These are phyloP conservation scores for Quercus cerris DNA, from an alignment of 306 rosid species.

Conservation along the genomic window DNA sequence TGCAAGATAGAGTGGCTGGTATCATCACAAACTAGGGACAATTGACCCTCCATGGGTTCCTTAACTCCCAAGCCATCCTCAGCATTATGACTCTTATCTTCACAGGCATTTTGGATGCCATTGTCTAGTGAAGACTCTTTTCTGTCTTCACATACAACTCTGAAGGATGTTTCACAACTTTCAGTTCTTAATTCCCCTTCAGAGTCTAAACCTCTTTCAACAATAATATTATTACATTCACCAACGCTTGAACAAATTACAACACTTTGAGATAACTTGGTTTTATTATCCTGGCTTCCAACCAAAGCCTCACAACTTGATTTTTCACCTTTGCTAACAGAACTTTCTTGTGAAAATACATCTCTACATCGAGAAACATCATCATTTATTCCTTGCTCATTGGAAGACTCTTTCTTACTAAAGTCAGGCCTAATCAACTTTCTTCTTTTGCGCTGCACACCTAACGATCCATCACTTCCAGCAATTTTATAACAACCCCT, in stretches of 20 bases:
- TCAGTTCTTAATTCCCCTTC: conserved; percentile 11
- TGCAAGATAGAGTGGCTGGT: background rate
- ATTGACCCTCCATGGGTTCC: background rate
- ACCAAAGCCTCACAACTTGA: conserved; percentile 25
- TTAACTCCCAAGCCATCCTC: conserved; percentile 8
- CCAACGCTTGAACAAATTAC: background rate
- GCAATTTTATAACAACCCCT: conserved; percentile 18
- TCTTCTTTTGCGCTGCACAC: conserved; percentile 42
- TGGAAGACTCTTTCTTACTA: conserved; percentile 23
- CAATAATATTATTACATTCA: conserved; percentile 17
- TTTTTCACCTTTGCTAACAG: conserved; percentile 9
- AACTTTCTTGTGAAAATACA: conserved; percentile 21
- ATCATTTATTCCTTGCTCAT: conserved; percentile 12
- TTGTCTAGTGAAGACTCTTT: conserved; percentile 18
- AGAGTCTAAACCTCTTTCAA: conserved; percentile 9
- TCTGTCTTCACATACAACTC: conserved; percentile 13
- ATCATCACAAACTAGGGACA: background rate
- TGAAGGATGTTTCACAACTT: background rate
- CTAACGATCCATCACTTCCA: conserved; percentile 12
- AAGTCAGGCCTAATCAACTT: conserved; percentile 65
- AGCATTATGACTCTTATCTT: conserved; percentile 11
- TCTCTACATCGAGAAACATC: conserved; percentile 17
- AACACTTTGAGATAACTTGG: conserved; percentile 4
- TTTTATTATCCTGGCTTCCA: conserved; percentile 16
- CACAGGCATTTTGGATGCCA: conserved; percentile 17